Conservation (phyloP, 2,329 filamentous ascomycete genomes). For the Lizonia empirigonia region DNA sequence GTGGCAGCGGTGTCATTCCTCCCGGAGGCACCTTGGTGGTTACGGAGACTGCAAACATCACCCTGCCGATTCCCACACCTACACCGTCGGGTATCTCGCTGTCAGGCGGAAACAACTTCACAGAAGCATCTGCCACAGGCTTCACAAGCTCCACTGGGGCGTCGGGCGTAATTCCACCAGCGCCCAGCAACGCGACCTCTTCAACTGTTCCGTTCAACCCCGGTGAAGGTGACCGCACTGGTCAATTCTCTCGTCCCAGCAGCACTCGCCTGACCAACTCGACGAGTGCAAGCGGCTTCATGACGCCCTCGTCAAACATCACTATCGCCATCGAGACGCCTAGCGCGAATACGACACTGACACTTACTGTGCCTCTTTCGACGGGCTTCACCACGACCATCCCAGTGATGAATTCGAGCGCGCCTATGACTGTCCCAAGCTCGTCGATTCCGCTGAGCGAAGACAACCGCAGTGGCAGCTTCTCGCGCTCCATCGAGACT, state of each 20-base stretch:
- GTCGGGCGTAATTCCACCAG: conserved; percentile 4
- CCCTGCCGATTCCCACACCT: neutral
- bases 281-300: conserved; percentile 17
- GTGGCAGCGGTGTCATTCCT: conserved; percentile 15
- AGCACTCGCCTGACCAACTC: conserved; percentile 4
- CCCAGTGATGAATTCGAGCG: neutral
- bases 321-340: conserved; percentile 1
- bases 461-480: conserved; percentile 2
- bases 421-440: neutral
- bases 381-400: conserved; percentile 1
- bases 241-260: neutral
- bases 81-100: conserved; percentile 1
- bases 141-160: conserved; percentile 2
- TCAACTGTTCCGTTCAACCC: neutral
- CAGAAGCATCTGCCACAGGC: neutral
- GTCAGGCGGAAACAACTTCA: conserved; percentile 16
- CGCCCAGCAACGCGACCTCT: neutral
- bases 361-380: conserved; percentile 1
- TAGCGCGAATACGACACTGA: neutral
- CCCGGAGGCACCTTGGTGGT: conserved; percentile 4
- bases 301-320: conserved; percentile 1
- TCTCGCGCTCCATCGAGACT: conserved; percentile 1
- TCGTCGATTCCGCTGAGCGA: neutral
- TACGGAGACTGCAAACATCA: conserved; percentile 2
- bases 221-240: neutral